A percentile compares a stretch with the other conserved stretches of the same genome.
These are phyloP conservation scores for Sclerospora graminicola DNA, from an alignment of 352 stramenopile species.

Conservation along the genomic window DNA sequence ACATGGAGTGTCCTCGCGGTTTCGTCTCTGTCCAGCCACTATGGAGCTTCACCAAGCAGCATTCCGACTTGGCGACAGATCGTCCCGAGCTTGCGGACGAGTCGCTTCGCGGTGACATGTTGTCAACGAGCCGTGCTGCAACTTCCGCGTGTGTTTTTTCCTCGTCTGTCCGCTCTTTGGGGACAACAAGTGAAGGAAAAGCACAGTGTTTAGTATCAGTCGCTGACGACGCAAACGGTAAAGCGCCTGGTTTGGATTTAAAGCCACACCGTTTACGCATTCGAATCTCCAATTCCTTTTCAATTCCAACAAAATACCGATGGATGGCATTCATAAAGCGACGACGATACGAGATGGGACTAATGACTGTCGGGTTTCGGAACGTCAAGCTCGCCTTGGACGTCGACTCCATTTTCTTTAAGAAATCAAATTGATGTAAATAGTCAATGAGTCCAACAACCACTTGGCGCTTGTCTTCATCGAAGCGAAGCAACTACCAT, in stretches of 20 bases:
- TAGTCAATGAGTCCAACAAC: slow-evolving; percentile 81
- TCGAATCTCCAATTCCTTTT: slow-evolving; percentile 58
- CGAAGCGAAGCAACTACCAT: slow-evolving; percentile 63
- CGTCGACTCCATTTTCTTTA: slow-evolving; percentile 86
- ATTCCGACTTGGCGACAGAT: slow-evolving; percentile 16
- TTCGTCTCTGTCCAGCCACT: slow-evolving; percentile 29
- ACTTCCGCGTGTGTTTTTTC: slow-evolving; percentile 23
- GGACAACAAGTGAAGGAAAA: no score
- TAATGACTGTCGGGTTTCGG: slow-evolving; percentile 78
- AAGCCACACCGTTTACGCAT: slow-evolving; percentile 40
- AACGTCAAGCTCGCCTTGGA: slow-evolving; percentile 80
- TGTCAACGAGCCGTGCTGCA: slow-evolving; percentile 20
- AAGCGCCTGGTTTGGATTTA: slow-evolving; percentile 15
- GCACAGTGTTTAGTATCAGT: not conserved
- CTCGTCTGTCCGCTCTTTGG: slow-evolving; percentile 4
- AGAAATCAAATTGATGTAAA: slow-evolving; percentile 81
- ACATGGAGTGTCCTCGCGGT: slow-evolving; percentile 39
- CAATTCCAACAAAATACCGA: slow-evolving; percentile 73
- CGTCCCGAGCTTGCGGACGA: slow-evolving; percentile 5
- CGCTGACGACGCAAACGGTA: slow-evolving; percentile 1
- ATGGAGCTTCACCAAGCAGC: slow-evolving; percentile 19
- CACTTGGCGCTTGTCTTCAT: slow-evolving; percentile 66
- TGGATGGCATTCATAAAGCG: slow-evolving; percentile 80
- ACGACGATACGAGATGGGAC: slow-evolving; percentile 61
- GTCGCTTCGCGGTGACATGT: slow-evolving; percentile 20